Base-by-base conservation (phyloP, 2,329 filamentous ascomycete genomes). In the Coniochaeta hoffmannii region DNA sequence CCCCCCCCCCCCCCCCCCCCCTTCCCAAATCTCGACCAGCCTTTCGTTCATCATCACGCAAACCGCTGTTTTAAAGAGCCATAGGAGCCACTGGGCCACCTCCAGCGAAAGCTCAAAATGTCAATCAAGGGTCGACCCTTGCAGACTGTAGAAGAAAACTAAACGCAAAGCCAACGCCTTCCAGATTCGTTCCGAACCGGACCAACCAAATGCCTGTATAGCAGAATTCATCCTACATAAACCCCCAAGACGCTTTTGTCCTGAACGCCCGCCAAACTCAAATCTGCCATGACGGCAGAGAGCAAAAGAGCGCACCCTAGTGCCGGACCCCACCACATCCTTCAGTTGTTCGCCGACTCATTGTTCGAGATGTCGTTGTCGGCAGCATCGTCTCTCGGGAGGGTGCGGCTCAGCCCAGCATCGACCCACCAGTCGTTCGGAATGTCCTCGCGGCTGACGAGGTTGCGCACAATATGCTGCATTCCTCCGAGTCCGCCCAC, bases 391-490 rank as follows among this genome's bases (percentile, higher is more conserved):
- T 46, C 41, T 9, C 41, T 22, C 9, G 73, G 69, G 55, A 83
- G 70, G 14, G 77, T 85, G 59, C 85, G 80, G 64, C 77, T 85
- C 60, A 89, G 76, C 41, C 87, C 87, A 57, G 79, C 85, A 63
- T 82, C 80, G 57, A 82, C 82, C 90, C 90, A 95, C 84, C 87
- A 92, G 60, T 90, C 85, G 58, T 94, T 89, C 0, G 89, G 87
- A 54, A 94, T 87, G 62, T 92, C 88, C 64, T 89, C 81, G 24
- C 88, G 76, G 17, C 81, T 78, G 32, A 86, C 83, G 55, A 95
- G 76, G 44, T 83, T 79, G 61, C 86, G 83, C 34, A 94, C 77
- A 50, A 95, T 87, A 53, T 79, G 78, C 62, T 89, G 86, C 80
- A 92, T 87, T 49, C 85, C 82, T 22, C 81, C 77, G 9, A 66